Conservation (phyloP, 768 basidiomycete genomes). For the Leucocoprinus sp. region DNA sequence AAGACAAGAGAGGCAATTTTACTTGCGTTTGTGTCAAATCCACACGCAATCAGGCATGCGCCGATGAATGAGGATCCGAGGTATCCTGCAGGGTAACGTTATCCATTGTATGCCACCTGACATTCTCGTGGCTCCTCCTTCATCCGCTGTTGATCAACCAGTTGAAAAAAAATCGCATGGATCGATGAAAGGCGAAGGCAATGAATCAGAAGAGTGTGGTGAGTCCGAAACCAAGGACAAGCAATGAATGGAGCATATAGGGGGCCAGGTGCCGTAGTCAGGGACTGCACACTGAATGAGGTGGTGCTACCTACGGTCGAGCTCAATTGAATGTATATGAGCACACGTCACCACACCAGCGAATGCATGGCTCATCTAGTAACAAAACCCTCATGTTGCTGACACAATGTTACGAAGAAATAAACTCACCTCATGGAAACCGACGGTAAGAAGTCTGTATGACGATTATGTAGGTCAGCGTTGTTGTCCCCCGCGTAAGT, state of each 20-base stretch:
- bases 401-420: neutral
- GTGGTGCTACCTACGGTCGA: conserved; percentile 59
- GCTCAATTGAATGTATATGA: conserved; percentile 75
- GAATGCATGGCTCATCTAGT: conserved; percentile 81
- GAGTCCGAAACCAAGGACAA: neutral
- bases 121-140: conserved; percentile 84
- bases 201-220: neutral
- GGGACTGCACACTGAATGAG: neutral
- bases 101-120: conserved; percentile 77
- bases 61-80: conserved; percentile 84
- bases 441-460: conserved; percentile 69
- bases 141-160: conserved; percentile 50
- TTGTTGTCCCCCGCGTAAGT: neutral
- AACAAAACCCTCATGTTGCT: conserved; percentile 1
- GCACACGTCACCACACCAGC: conserved; percentile 78
- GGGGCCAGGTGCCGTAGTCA: neutral
- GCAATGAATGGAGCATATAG: neutral
- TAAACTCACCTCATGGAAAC: conserved; percentile 70
- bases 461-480: neutral
- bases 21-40: conserved; percentile 83
- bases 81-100: conserved; percentile 75
- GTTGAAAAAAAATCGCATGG: neutral
- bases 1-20: conserved; percentile 77
- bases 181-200: conserved; percentile 1
- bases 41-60: conserved; percentile 78